These are phyloP conservation scores for Penicillium odoratum DNA, from an alignment of 495 filamentous ascomycete species.

Conservation along the genomic window DNA sequence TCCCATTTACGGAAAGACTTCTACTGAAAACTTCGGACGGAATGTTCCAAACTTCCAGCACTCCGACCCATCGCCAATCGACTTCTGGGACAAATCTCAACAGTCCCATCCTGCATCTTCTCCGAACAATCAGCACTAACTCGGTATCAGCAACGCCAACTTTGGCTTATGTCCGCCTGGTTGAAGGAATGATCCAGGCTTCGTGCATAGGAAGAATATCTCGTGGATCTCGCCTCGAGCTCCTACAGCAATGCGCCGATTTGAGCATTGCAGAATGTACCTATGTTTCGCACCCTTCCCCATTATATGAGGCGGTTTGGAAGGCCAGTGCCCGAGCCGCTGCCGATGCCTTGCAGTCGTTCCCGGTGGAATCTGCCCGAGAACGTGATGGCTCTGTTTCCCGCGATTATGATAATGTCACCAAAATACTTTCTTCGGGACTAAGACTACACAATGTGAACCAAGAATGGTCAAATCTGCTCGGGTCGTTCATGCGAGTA, in stretches of 20 bases:
- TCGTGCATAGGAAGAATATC: slow-evolving; percentile 54
- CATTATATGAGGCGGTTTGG: slow-evolving; percentile 34
- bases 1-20: slow-evolving; percentile 79
- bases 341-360: slow-evolving; percentile 36
- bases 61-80: slow-evolving; percentile 45
- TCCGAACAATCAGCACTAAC: slow-evolving; percentile 34
- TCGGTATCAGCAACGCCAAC: slow-evolving; percentile 23
- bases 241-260: slow-evolving; percentile 43
- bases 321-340: slow-evolving; percentile 34
- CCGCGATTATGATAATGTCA: slow-evolving; percentile 67
- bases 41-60: slow-evolving; percentile 46
- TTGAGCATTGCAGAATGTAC: slow-evolving; percentile 17
- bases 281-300: background rate
- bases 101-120: slow-evolving; percentile 44
- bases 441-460: slow-evolving; percentile 44
- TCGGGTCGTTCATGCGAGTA: slow-evolving; percentile 56
- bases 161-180: slow-evolving; percentile 29
- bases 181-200: slow-evolving; percentile 41
- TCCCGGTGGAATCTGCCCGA: slow-evolving; percentile 43
- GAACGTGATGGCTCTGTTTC: slow-evolving; percentile 44
- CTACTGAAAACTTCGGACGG: slow-evolving; percentile 44
- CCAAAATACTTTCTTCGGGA: slow-evolving; percentile 66
- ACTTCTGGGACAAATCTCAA: slow-evolving; percentile 27
- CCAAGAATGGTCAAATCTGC: slow-evolving; percentile 60
- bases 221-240: slow-evolving; percentile 45